Base-by-base conservation (phyloP, 176 grass and related monocot species). In the Phoenix roebelenii region DNA sequence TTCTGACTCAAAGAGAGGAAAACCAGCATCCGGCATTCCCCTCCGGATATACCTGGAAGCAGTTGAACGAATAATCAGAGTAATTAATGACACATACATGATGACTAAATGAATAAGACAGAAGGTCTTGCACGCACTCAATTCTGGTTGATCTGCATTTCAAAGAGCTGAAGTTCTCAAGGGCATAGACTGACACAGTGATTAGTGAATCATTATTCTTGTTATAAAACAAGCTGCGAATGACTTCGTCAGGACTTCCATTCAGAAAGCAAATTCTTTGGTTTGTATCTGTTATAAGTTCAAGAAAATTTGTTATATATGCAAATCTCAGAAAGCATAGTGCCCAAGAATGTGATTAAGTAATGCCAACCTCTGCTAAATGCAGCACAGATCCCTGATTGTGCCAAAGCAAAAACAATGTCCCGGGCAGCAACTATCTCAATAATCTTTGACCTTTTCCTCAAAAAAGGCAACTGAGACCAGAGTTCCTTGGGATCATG, bases 221-320 rank as follows among this genome's bases (percentile, higher is more conserved):
- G 78, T 95, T 95, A 78, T 88, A 95, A 73, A 95, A 95, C 72
- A 95, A 78, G 70, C 89, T 95, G n/a, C 84, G 80, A 53, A 95
- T 88, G 72, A 95, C 89, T 82, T 95, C 89, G 65, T 95, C 89
- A 52, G 81, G 78, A 76, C 84, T 80, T 58, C 85, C 89, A 57
- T 95, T 95, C 18, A 95, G 77, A 88, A 82, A 85, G 67, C 89
- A 95, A 71, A 95, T 88, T 76, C 85, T 95, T 72, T 67, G 44
- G 64, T 95, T 88, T 51, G 78, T 88, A 30, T 70, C 89, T 95
- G 85, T 23, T 26, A 76, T 44, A 85, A 75, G 24, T 79, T 65
- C 16, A 55, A 14, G 7, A 57, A 77, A 30, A 44, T 14, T 56
- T 44, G 53, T 83, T 55, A 61, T 19, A 29, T 7, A 35, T 60